Conservation (phyloP, 2,329 filamentous ascomycete genomes). For the Pseudocercospora cruenta region DNA sequence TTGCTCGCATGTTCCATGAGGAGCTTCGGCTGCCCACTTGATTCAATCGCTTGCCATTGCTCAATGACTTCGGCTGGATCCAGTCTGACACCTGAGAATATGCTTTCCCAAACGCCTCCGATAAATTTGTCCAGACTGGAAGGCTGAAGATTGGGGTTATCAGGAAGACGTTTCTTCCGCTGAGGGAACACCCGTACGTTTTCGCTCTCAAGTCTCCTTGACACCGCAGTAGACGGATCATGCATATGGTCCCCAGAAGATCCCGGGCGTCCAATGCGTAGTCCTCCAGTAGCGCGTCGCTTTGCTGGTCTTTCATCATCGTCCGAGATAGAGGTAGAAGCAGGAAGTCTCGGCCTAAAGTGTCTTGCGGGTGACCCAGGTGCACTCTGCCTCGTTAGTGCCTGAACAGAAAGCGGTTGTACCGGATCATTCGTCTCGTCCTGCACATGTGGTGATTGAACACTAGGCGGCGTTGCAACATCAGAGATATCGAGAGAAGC, state of each 20-base stretch:
- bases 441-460: conserved; percentile 22
- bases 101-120: conserved; percentile 55
- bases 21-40: conserved; percentile 33
- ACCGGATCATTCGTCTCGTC: conserved; percentile 5
- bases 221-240: conserved; percentile 11
- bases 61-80: conserved; percentile 44
- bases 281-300: conserved; percentile 39
- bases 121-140: conserved; percentile 55
- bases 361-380: conserved; percentile 10
- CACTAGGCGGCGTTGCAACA: conserved; percentile 10
- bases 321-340: conserved; percentile 8
- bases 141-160: conserved; percentile 50
- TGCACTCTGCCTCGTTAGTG: background rate
- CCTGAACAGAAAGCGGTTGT: background rate
- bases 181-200: conserved; percentile 30
- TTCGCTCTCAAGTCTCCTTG: conserved; percentile 30
- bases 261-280: conserved; percentile 33
- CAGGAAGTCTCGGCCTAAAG: conserved; percentile 14
- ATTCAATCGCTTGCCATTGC: conserved; percentile 40
- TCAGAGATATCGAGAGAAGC: conserved; percentile 26
- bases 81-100: conserved; percentile 48
- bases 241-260: background rate
- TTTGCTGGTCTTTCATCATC: conserved; percentile 46
- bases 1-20: conserved; percentile 27
- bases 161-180: conserved; percentile 35